phyloP scores from a whole-genome alignment of 1,139 yeast species.

The Magnusiomyces clavatus region DNA sequence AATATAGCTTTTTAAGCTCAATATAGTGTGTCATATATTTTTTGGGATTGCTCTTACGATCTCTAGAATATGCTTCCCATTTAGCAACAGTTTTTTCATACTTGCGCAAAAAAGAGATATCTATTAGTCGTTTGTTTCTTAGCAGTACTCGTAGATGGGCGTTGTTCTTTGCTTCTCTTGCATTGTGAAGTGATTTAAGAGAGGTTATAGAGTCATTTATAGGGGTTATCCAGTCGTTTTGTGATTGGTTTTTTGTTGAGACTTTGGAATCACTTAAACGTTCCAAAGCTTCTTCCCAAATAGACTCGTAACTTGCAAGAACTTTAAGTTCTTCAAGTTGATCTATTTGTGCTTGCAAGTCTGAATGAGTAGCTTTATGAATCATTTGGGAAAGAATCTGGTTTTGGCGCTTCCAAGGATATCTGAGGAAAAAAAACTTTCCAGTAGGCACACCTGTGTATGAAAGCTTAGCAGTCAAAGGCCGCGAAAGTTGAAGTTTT shows the following conservation, averaged over 20 bases:
- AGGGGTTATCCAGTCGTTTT: slow-evolving; percentile 7
- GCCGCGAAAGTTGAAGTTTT: slow-evolving; percentile 1
- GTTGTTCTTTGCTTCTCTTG: slow-evolving; percentile 1
- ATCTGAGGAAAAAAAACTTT: slow-evolving; percentile 9
- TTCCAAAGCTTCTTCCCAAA: slow-evolving; percentile 8
- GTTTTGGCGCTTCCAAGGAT: slow-evolving; percentile 3
- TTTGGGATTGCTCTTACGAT: too few species aligned
- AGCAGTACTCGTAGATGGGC: slow-evolving; percentile 3
- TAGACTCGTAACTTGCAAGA: slow-evolving; percentile 8
- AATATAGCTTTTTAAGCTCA: neutral
- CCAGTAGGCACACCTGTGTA: slow-evolving; percentile 12
- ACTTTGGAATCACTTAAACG: neutral
- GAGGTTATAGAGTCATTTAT: neutral
- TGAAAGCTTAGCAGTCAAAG: slow-evolving; percentile 6
- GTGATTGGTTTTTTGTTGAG: too few species aligned
- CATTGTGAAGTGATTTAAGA: neutral
- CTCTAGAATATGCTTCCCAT: too few species aligned
- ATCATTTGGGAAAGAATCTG: slow-evolving; percentile 4
- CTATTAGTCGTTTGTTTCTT: slow-evolving; percentile 6
- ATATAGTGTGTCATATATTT: slow-evolving; percentile 2
- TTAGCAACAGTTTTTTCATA: neutral
- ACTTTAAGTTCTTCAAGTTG: slow-evolving; percentile 5
- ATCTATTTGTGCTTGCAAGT: slow-evolving; percentile 1
- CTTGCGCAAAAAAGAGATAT: slow-evolving; percentile 4
- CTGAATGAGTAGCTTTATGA: slow-evolving; percentile 7